These are phyloP conservation scores for Penicillium paneum DNA, from an alignment of 2,329 filamentous ascomycete genomes.

Conservation along the genomic window DNA sequence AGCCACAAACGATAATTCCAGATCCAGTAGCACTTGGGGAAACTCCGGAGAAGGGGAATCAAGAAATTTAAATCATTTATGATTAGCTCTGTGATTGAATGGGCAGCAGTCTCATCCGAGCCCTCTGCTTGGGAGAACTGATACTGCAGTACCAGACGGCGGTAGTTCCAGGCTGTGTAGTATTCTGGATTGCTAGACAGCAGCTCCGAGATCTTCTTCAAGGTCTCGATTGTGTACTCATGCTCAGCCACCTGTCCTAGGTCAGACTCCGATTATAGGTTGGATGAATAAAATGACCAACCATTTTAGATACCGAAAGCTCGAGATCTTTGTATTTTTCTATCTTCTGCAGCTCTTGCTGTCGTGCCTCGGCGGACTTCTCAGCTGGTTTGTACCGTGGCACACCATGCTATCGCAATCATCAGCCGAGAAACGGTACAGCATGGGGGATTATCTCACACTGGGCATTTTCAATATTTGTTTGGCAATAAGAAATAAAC, in stretches of 20 bases:
- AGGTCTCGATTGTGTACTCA: conserved; percentile 43
- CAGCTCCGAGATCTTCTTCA: conserved; percentile 45
- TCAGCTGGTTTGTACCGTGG: conserved; percentile 61
- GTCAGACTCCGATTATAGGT: conserved; percentile 11
- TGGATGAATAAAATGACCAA: conserved; percentile 35
- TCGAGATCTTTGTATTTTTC: conserved; percentile 71
- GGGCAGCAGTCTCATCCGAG: conserved; percentile 32
- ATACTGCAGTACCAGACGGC: conserved; percentile 67
- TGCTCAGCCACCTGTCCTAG: conserved; percentile 36
- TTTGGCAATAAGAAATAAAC: not conserved
- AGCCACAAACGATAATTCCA: conserved; percentile 95
- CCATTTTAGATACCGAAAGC: conserved; percentile 63
- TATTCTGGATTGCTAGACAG: conserved; percentile 48
- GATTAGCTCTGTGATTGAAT: conserved; percentile 54
- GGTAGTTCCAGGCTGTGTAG: conserved; percentile 50
- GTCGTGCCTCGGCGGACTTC: conserved; percentile 66
- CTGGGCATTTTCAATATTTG: conserved; percentile 5
- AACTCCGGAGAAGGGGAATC: conserved; percentile 76
- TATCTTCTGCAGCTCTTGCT: conserved; percentile 73
- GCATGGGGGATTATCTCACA: not conserved
- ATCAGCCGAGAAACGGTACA: conserved; percentile 19
- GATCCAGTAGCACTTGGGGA: conserved; percentile 98
- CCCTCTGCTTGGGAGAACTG: conserved; percentile 46
- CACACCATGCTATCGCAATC: conserved; percentile 69
- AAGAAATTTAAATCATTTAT: conserved; percentile 75